Conservation (phyloP, 495 filamentous ascomycete species). For the Xylaria venustula region DNA sequence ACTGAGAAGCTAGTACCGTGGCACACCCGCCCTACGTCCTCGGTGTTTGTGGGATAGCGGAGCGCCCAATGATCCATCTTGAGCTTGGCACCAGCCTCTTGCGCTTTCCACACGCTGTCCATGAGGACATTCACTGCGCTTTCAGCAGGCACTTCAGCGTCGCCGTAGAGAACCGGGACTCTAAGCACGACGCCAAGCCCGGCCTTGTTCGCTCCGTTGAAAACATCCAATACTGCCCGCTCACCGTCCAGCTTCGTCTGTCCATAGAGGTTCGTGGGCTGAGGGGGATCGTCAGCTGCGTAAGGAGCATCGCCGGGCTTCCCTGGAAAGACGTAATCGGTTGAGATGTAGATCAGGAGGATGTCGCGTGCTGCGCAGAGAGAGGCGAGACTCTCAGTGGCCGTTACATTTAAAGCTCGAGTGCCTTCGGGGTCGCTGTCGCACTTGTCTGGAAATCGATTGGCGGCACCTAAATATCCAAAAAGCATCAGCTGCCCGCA, state of each 20-base stretch:
- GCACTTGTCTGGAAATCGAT: conserved; percentile 83
- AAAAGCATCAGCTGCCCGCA: background rate
- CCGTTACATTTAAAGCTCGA: conserved; percentile 71
- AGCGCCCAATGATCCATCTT: conserved; percentile 90
- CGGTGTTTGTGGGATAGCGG: conserved; percentile 82
- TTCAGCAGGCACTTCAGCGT: conserved; percentile 61
- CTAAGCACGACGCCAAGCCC: conserved; percentile 68
- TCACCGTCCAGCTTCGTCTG: conserved; percentile 87
- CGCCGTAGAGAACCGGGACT: conserved; percentile 86
- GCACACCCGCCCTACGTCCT: conserved; percentile 83
- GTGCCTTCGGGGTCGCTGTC: conserved; percentile 75
- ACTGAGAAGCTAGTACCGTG: conserved; percentile 35
- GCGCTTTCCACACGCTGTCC: conserved; percentile 67
- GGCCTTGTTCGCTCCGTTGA: conserved; percentile 49
- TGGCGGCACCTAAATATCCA: conserved; percentile 68
- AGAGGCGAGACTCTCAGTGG: conserved; percentile 64
- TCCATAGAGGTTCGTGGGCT: conserved; percentile 83
- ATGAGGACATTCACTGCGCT: conserved; percentile 83
- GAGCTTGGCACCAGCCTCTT: conserved; percentile 55
- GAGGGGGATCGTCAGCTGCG: conserved; percentile 58
- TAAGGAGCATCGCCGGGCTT: conserved; percentile 83
- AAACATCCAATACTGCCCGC: conserved; percentile 60
- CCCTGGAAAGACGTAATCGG: conserved; percentile 92
- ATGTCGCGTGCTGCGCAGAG: conserved; percentile 60
- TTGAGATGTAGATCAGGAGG: conserved; percentile 87